Evolutionary conservation across 1,284 basidiomycete species (phyloP), one percentile per base, ranked within the genome.

Genomic region (Ganoderma boninense): DNA sequence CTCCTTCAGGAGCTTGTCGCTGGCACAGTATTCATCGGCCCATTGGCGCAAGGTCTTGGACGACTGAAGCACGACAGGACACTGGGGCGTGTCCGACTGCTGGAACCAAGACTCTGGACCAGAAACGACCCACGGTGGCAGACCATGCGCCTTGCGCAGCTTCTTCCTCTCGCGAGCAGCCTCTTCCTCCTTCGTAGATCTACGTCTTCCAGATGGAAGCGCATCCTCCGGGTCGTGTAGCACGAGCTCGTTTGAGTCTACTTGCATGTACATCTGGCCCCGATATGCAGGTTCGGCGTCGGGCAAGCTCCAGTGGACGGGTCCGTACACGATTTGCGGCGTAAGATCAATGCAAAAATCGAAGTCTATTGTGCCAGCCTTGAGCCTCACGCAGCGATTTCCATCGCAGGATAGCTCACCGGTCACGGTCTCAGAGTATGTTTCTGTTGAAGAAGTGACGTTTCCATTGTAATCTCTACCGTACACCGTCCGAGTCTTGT

Each of bases 1-100:
- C 77, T 91, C 89, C 78, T 93, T 93, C 68, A 94, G 80, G 26
- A 84, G 76, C 69, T 89, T 92, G 8, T 74, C 78, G 76, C 89
- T 90, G 11, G 85, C 82, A 65, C 89, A 91, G 76, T 91, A 93
- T 66, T 89, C 87, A 74, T 93, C 89, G 26, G 91, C 91, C 92
- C 92, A 94, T 66, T 88, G 83, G 23, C 89, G 84, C 60, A 92
- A 76, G 1, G 87, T 85, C 80, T 84, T 86, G 20, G 88, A 88
- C 1, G 87, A 87, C 68, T 80, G 81, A 59, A 87, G 77, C 10
- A 79, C 76, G 18, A 69, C 66, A 3, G 68, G 65, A 14, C 68
- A 65, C 6, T 69, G 62, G 1, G 65, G 35, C 18, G 49, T 57
- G 2, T 61, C 62, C 1, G 44, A 52, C 32, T 69, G 52, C 49